Base-by-base conservation (phyloP, 768 basidiomycete species). In the Lactifluus pinguis region DNA sequence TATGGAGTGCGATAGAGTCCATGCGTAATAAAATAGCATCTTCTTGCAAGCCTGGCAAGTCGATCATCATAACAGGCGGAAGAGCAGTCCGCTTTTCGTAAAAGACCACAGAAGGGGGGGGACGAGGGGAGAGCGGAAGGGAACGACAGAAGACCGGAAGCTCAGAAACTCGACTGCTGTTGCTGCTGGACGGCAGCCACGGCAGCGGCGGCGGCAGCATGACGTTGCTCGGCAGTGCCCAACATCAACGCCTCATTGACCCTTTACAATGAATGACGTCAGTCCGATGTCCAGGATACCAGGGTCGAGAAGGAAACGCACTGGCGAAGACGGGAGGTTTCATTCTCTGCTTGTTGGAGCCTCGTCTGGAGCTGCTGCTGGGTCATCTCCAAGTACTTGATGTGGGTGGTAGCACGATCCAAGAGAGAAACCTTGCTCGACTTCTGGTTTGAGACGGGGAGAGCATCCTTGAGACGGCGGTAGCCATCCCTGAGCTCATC, bases 401-500 rank as follows among this genome's bases (percentile, higher is more conserved):
- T 87, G 75, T 94, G 90, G 55, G 83, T 85, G 65, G 89, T 89
- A 45, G 92, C 86, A 69, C 92, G 84, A 69, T 95, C 93, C 67
- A 95, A 81, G 59, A 95, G 77, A 64, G 86, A 89, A 55, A 92
- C 89, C 76, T 95, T 95, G 81, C 87, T 91, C 10, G 89, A 85
- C 79, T 93, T 91, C 80, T 94, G 91, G 77, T 92, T 93, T 50
- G 87, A 89, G 61, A 86, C 79, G 32, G 93, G 93, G 67, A 95
- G 85, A 58, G 86, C 87, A 68, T 92, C 88, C 82, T 92, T 92
- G 76, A 95, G 85, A 60, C 87, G 83, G 68, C 86, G 83, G 75
- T 95, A 95, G 62, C 91, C 92, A 59, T 95, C 92, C 58, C 93
- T 80, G 71, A 95, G 88, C 75, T 95, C 93, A 68, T 95, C 92